A percentile compares a stretch with the other conserved stretches of the same genome.
These are phyloP conservation scores for Ottelia alismoides DNA, from an alignment of 106 monocot species.

Conservation along the genomic window DNA sequence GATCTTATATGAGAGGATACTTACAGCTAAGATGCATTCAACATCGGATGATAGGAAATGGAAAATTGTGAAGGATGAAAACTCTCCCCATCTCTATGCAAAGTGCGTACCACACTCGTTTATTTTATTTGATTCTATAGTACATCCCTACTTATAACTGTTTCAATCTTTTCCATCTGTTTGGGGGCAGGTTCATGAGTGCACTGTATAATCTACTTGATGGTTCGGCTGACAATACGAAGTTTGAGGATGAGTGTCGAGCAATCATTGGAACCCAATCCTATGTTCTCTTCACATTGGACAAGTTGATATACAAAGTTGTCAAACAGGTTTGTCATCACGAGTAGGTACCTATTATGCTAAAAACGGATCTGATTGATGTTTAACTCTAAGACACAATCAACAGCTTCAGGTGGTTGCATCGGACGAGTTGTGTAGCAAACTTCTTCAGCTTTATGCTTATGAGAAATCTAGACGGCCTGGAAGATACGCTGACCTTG, in stretches of 20 bases:
- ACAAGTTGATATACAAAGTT: slow-evolving; percentile 82
- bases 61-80: slow-evolving; percentile 48
- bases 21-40: slow-evolving; percentile 79
- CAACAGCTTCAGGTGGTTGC: slow-evolving; percentile 80
- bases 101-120: too few species aligned
- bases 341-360: background rate
- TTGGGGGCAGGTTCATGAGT: slow-evolving; percentile 56
- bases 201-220: slow-evolving; percentile 58
- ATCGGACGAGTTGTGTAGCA: slow-evolving; percentile 74
- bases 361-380: background rate
- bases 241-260: slow-evolving; percentile 85
- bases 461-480: slow-evolving; percentile 70
- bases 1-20: slow-evolving; percentile 79
- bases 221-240: slow-evolving; percentile 73
- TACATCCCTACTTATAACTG: background rate
- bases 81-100: slow-evolving; percentile 48
- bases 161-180: background rate
- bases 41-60: slow-evolving; percentile 51
- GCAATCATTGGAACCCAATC: slow-evolving; percentile 74
- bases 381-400: slow-evolving; percentile 2
- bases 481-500: slow-evolving; percentile 48
- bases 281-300: slow-evolving; percentile 82
- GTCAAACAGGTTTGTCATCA: slow-evolving; percentile 56
- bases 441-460: slow-evolving; percentile 67
- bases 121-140: background rate